Base-by-base conservation (phyloP, 2,329 filamentous ascomycete genomes). In the Xylariaceae sp. region DNA sequence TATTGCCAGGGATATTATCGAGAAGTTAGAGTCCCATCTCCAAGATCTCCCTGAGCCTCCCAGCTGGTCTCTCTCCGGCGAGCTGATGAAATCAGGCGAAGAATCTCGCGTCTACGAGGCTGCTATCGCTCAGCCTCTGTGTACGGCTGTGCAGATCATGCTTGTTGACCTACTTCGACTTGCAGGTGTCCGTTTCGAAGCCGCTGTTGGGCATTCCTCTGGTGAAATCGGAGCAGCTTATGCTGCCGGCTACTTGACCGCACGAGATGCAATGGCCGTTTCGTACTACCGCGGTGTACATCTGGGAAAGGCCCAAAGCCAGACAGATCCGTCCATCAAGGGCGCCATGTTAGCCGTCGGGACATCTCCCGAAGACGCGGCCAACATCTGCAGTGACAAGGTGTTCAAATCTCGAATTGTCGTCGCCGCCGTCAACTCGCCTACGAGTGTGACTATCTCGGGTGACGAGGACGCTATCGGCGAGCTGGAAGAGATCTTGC, bases 281-380 rank as follows among this genome's bases (percentile, higher is more conserved):
- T 74, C 76, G 0, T 79, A 76, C 55, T 73, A 73, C 48, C 73
- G 77, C 1, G 75, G 76, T 0, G 58, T 71, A 12, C 62, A 65
- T 45, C 57, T 66, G 13, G 56, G 58, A 2, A 48, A 57, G 6
- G 60, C 61, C 1, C 31, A 18, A 4, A 46, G 51, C 14, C 31
- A 41, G 13, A 36, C 31, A 11, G 31, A 16, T 6, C n/a, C 39
- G 16, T 45, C 36, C 5, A 11, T 39, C 9, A 16, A 39, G 10
- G 77, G 77, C 1, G 68, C 65, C 1, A 82, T 82, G 79, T 59
- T 80, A 45, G 77, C 77, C 0, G 74, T 73, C 1, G 74, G 72
- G 0, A 66, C 71, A 1, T 61, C 63, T 0, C 50, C 63, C 3
- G 66, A 71, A 5, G 70, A 76, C 38, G 71, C 69, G 0, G 46